Percentiles rank a stretch among this genome's conserved stretches.
Evolutionary conservation across 2,329 filamentous ascomycete genomes (phyloP).

Genomic region (Hypoxylon sp.): DNA sequence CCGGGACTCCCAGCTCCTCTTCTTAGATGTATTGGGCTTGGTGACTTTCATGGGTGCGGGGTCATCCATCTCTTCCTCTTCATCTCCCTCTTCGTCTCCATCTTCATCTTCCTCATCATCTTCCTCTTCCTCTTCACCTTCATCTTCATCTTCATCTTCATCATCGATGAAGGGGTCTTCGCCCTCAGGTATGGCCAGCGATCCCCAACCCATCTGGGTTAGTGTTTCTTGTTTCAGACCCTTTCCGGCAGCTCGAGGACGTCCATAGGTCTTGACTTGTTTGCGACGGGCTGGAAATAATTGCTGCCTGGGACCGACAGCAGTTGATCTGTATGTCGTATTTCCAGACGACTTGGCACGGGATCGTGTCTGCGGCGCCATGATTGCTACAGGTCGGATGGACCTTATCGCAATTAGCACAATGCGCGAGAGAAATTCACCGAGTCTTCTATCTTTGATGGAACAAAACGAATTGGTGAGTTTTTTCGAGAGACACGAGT

Average conservation of each 20-base stretch:
- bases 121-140: constrained; percentile 36
- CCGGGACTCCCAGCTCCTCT: constrained; percentile 42
- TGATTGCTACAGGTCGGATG: constrained; percentile 28
- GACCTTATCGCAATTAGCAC: constrained; percentile 1
- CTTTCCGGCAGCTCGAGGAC: constrained; percentile 32
- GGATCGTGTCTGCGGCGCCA: constrained; percentile 48
- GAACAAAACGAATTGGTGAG: neutral
- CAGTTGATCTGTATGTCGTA: constrained; percentile 45
- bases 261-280: constrained; percentile 48
- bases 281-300: constrained; percentile 47
- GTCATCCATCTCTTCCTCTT: constrained; percentile 21
- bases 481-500: neutral
- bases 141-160: constrained; percentile 33
- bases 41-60: constrained; percentile 17
- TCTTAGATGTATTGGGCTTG: constrained; percentile 35
- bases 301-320: constrained; percentile 47
- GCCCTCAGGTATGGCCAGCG: constrained; percentile 40
- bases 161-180: constrained; percentile 37
- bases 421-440: neutral
- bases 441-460: neutral
- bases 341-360: constrained; percentile 37
- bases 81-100: too few relatives aligned
- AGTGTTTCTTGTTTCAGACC: constrained; percentile 47
- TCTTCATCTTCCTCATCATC: constrained; percentile 24
- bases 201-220: constrained; percentile 52